Evolutionary conservation across 257 asterid species (phyloP), one percentile per base, ranked within the genome.

Genomic region (Agastache rugosa): DNA sequence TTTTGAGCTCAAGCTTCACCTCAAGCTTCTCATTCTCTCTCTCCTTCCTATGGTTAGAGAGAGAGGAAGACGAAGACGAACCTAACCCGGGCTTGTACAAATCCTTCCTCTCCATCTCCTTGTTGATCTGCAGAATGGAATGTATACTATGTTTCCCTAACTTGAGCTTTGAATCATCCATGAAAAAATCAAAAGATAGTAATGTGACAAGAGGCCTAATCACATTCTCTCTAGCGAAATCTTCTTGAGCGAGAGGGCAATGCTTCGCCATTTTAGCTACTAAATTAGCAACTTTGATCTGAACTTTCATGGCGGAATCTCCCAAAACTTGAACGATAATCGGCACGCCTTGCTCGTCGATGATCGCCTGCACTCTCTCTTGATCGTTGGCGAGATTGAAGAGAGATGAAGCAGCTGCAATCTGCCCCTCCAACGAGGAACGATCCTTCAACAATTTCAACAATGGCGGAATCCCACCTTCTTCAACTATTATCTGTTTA

Each of bases 401-500:
- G 68, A 93, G 92, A 5, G 89, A 85, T 3, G 79, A 72, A 10
- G 96, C 93, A 22, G 95, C 88, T 2, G 97, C 95, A 34, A 83
- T 80, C 80, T 91, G 98, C n/a, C 81, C 91, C 37, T 87, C 96
- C 0, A 78, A 16, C 1, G 92, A 82, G 8, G 95, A 84, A 71
- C 80, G 44, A 51, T 89, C 93, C 62, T 93, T 91, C 56, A 91
- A 71, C 22, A 91, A 20, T 74, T 86, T 93, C 74, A 93, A 61
- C 53, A 93, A 45, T 45, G 98, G 97, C 5, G 63, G 69, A 77
- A 91, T 50, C 6, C 95, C 96, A n/a, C 96, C 96, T 83, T 93
- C 97, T 69, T 91, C 96, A 15, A 89, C 92, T 34, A 93, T 87
- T 68, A 89, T 87, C 61, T 90, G 93, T 80, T 93, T 93, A 74